Evolutionary conservation across 73 alveolate species (phyloP).

Genomic region (Paramecium caudatum): DNA sequence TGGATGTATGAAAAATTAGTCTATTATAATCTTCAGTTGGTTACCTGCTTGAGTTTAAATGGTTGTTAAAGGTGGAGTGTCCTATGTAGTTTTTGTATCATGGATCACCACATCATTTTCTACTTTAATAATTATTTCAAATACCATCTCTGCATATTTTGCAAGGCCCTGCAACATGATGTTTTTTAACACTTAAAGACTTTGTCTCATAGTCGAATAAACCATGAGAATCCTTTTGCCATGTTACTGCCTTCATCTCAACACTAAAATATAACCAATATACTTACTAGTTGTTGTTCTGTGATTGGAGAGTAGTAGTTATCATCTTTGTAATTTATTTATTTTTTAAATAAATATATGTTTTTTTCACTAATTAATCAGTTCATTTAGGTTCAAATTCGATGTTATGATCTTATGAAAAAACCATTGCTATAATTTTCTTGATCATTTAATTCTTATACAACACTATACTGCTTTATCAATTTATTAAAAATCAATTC

Average conservation of each 20-base stretch:
- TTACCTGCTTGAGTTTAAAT: conserved; percentile 44
- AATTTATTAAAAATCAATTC: too few relatives aligned
- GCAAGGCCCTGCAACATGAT: conserved; percentile 71
- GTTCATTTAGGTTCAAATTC: too few relatives aligned
- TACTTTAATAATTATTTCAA: conserved; percentile 2
- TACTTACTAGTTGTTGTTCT: conserved; percentile 59
- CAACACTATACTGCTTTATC: too few relatives aligned
- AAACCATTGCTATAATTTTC: too few relatives aligned
- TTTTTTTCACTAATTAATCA: too few relatives aligned
- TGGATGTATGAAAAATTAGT: conserved; percentile 20
- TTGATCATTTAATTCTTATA: too few relatives aligned
- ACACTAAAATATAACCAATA: conserved; percentile 65
- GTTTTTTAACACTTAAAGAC: conserved; percentile 73
- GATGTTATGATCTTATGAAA: too few relatives aligned
- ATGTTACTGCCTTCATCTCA: conserved; percentile 84
- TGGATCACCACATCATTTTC: conserved; percentile 51
- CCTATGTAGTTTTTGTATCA: conserved; percentile 21
- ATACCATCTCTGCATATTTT: conserved; percentile 65
- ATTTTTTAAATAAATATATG: too few relatives aligned
- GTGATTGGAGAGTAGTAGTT: conserved; percentile 62
- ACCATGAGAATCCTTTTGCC: conserved; percentile 92
- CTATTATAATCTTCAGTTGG: not conserved
- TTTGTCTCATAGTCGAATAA: conserved; percentile 92
- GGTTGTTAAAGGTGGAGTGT: conserved; percentile 36
- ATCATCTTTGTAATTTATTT: conserved; percentile 20